phyloP scores from a whole-genome alignment of 805 yeast species.

The Zygotorulaspora danielsina region DNA sequence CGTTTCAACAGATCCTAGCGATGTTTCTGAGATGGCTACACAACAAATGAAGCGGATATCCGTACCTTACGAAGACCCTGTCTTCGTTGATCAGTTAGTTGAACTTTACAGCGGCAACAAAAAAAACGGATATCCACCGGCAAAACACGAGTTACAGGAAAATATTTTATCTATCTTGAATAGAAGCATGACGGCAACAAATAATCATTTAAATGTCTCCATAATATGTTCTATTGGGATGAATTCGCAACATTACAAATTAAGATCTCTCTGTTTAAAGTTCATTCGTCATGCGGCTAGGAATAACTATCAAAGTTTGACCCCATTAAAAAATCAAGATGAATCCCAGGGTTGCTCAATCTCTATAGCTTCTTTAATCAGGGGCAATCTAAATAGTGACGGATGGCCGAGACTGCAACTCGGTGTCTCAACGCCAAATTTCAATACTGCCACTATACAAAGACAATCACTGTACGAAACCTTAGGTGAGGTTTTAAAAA shows the following conservation, averaged over 20 bases:
- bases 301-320: constrained; percentile 25
- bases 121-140: constrained; percentile 46
- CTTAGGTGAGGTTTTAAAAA: constrained; percentile 58
- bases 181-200: constrained; percentile 51
- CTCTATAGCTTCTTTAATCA: constrained; percentile 49
- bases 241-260: constrained; percentile 45
- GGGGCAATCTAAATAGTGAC: constrained; percentile 47
- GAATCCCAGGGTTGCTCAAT: constrained; percentile 33
- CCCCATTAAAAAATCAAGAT: constrained; percentile 4
- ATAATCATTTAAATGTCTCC: constrained; percentile 38
- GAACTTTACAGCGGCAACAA: constrained; percentile 50
- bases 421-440: constrained; percentile 33
- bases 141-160: constrained; percentile 49
- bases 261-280: constrained; percentile 54
- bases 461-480: constrained; percentile 74
- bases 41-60: constrained; percentile 46
- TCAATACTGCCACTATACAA: constrained; percentile 41
- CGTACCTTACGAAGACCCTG: constrained; percentile 49
- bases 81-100: constrained; percentile 43
- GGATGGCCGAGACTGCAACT: constrained; percentile 56
- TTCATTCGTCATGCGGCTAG: constrained; percentile 61
- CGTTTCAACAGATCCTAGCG: constrained; percentile 58
- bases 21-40: constrained; percentile 52
- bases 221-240: constrained; percentile 58
- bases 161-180: constrained; percentile 47